phyloP scores from a whole-genome alignment of 139 green algal species.

The Edaphochlamys debaryana region DNA sequence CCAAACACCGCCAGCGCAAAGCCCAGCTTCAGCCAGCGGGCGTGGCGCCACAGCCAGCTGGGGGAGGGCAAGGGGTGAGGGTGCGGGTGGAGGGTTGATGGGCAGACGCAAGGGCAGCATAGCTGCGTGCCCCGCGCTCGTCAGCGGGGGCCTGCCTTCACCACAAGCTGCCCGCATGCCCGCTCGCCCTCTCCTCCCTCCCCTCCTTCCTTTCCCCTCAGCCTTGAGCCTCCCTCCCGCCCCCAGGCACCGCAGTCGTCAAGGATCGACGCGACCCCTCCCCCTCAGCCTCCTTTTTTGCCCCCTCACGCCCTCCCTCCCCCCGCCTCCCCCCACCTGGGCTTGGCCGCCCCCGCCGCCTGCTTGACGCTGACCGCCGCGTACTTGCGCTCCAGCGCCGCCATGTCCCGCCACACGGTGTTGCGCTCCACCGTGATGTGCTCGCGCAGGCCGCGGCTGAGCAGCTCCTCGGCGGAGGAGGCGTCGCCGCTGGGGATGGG shows the following conservation, averaged over 20 bases:
- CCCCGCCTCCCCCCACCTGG: not conserved
- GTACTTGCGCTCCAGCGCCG: constrained; percentile 63
- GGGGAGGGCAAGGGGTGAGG: not conserved
- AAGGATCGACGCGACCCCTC: too few relatives aligned
- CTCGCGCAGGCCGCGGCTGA: constrained; percentile 46
- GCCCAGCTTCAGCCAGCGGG: constrained; percentile 26
- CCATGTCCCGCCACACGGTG: constrained; percentile 76
- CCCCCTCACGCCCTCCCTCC: too few relatives aligned
- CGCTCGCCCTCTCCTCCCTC: too few relatives aligned
- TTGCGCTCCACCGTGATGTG: constrained; percentile 67
- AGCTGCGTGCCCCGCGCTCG: too few relatives aligned
- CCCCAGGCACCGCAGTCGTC: too few relatives aligned
- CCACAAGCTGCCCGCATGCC: too few relatives aligned
- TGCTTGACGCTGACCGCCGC: constrained; percentile 35
- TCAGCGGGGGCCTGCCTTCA: too few relatives aligned
- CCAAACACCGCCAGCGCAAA: constrained; percentile 44
- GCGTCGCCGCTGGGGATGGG: constrained; percentile 20
- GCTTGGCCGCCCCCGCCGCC: not conserved
- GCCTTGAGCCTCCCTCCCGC: too few relatives aligned
- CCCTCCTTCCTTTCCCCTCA: too few relatives aligned
- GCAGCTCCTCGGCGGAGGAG: constrained; percentile 21
- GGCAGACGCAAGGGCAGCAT: too few relatives aligned
- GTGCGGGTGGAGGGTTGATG: not conserved
- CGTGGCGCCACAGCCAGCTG: constrained; percentile 14
- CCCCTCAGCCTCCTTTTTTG: not conserved